Evolutionary conservation across 2,329 filamentous ascomycete genomes (phyloP), one percentile per base, ranked within the genome.

Genomic region (Colletotrichum liriopes): DNA sequence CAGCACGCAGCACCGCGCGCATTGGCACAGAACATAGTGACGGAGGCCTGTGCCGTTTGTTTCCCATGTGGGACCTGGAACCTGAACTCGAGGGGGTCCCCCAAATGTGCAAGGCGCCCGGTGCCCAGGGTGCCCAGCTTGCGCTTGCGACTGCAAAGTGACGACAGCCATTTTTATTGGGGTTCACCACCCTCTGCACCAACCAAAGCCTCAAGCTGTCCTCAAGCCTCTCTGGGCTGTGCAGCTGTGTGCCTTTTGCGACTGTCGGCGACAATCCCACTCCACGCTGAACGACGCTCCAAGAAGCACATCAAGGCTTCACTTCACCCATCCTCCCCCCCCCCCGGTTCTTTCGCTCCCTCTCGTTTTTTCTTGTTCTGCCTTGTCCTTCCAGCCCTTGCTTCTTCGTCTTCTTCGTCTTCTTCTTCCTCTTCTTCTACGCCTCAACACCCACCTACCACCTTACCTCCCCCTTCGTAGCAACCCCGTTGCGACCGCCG

Each of bases 141-240:
- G 41, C 32, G 35, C 58, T 64, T 60, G 47, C 51, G 41, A 54
- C 65, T 61, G 66, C 62, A 49, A 45, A 72, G 73, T 74, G 73
- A 74, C 73, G 73, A 74, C 73, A 74, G 67, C 60, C 49, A 64
- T 71, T 60, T 14, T 49, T 16, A 55, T 62, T 72, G 43, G 70
- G 49, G 43, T 61, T 58, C 41, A 52, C 60, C 32, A 37, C 37
- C 49, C 32, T 20, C 16, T n/a, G 52, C 52, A 66, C 67, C 59
- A 56, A 61, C 54, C 67, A 73, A 58, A 71, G 60, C 71, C 51
- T 61, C 60, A 71, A 71, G 67, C 71, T 71, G 71, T 73, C 71
- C 66, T 73, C 55, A 73, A 70, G 67, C 54, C 62, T 59, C 52
- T 59, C n/a, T n/a, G 12, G 23, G 60, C 23, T 73, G 35, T 56